Conservation (phyloP, 2,329 filamentous ascomycete genomes). For the Fusarium sp. region DNA sequence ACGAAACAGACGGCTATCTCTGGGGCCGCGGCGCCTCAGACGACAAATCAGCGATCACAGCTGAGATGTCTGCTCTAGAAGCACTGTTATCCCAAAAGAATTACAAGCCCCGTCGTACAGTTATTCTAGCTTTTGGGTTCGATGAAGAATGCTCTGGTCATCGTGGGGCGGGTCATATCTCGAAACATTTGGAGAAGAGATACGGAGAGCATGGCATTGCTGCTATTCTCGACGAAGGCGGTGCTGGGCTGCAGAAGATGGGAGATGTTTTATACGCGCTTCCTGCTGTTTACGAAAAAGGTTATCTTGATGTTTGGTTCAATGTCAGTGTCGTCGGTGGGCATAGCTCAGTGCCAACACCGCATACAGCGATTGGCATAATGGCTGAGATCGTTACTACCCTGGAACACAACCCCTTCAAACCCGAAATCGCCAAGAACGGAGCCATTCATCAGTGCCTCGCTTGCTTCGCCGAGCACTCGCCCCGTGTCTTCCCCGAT, state of each 20-base stretch:
- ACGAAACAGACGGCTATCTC: constrained; percentile 47
- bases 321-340: constrained; percentile 66
- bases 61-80: constrained; percentile 54
- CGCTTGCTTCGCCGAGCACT: constrained; percentile 65
- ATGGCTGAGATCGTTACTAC: constrained; percentile 70
- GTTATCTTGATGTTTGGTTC: constrained; percentile 67
- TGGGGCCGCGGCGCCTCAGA: constrained; percentile 54
- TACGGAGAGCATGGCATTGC: constrained; percentile 68
- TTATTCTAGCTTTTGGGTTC: constrained; percentile 70
- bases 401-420: constrained; percentile 67
- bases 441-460: constrained; percentile 66
- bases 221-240: constrained; percentile 71
- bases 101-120: constrained; percentile 64
- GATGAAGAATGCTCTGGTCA: constrained; percentile 70
- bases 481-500: constrained; percentile 58
- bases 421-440: constrained; percentile 54
- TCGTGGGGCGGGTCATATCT: constrained; percentile 64
- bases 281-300: constrained; percentile 71
- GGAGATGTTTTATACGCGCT: constrained; percentile 61
- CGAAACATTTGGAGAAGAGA: constrained; percentile 57
- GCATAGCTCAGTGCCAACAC: constrained; percentile 66
- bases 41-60: constrained; percentile 54
- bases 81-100: constrained; percentile 57
- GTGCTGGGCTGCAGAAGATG: constrained; percentile 61
- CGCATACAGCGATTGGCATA: constrained; percentile 75